phyloP scores from a whole-genome alignment of 2,329 filamentous ascomycete species.

The Torrubiellomyces zombiae region DNA sequence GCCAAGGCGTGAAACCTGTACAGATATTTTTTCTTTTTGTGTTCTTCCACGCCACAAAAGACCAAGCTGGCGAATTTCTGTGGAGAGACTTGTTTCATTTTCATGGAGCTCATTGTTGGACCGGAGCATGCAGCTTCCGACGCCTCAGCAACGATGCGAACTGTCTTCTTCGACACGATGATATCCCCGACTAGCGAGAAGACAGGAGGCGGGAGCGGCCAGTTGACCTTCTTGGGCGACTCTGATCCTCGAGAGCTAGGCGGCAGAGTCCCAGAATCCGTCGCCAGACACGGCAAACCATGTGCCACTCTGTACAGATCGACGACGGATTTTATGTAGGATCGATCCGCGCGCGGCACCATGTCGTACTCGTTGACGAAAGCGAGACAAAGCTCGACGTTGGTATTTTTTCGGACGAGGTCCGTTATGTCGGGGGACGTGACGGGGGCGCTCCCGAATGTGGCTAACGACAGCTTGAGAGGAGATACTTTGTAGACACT shows the following conservation, averaged over 20 bases:
- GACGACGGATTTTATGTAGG: constrained; percentile 8
- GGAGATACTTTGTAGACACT: constrained; percentile 2
- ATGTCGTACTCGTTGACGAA: constrained; percentile 10
- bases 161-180: constrained; percentile 1
- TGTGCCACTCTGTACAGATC: constrained; percentile 8
- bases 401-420: not conserved
- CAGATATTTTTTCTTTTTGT: constrained; percentile 8
- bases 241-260: no score
- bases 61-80: constrained; percentile 5
- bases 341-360: constrained; percentile 7
- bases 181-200: not conserved
- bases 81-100: constrained; percentile 1
- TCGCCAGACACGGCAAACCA: constrained; percentile 2
- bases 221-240: not conserved
- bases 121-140: not conserved
- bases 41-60: constrained; percentile 9
- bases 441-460: constrained; percentile 9
- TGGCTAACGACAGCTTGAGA: constrained; percentile 6
- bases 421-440: constrained; percentile 5
- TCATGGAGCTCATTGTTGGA: not conserved
- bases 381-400: constrained; percentile 4
- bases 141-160: no score
- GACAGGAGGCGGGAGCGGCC: constrained; percentile 1
- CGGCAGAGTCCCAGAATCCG: no score
- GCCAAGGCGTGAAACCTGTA: no score